phyloP scores from a whole-genome alignment of 2,329 filamentous ascomycete genomes.

The Mycogone perniciosa region DNA sequence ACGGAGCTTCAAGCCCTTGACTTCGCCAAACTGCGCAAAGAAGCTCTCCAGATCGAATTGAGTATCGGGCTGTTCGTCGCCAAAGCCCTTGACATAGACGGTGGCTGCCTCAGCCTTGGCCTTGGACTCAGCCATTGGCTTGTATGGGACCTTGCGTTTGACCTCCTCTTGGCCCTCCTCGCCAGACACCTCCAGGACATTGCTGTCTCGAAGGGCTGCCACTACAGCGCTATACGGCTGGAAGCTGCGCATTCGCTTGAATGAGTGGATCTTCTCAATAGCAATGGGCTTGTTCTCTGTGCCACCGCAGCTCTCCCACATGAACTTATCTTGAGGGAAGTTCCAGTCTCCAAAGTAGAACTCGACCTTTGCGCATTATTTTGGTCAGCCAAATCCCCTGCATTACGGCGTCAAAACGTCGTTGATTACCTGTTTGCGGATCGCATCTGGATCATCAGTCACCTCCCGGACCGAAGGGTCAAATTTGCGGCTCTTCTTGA shows the following conservation, averaged over 20 bases:
- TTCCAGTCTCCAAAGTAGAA: constrained; percentile 96
- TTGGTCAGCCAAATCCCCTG: background rate
- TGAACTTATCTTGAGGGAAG: constrained; percentile 79
- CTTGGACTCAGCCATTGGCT: constrained; percentile 51
- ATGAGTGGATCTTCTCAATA: constrained; percentile 70
- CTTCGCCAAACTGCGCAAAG: constrained; percentile 72
- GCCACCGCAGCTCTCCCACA: constrained; percentile 73
- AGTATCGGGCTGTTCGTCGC: constrained; percentile 71
- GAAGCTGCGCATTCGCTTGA: constrained; percentile 96
- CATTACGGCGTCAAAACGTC: background rate
- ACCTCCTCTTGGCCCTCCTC: constrained; percentile 64
- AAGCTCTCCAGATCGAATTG: constrained; percentile 94
- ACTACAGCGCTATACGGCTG: constrained; percentile 80
- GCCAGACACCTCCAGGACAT: constrained; percentile 65
- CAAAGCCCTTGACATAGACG: constrained; percentile 93
- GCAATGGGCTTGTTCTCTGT: constrained; percentile 74
- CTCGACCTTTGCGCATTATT: constrained; percentile 57
- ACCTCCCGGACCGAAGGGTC: constrained; percentile 62
- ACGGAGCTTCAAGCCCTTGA: constrained; percentile 80
- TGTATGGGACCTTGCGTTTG: constrained; percentile 69
- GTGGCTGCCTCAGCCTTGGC: constrained; percentile 64
- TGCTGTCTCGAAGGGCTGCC: constrained; percentile 72
- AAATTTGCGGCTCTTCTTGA: constrained; percentile 59
- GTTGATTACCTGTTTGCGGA: constrained; percentile 67
- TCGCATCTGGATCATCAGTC: constrained; percentile 70